Evolutionary conservation across 192 early-diverging fungal genomes (phyloP).

Genomic region (Backusella luteola): DNA sequence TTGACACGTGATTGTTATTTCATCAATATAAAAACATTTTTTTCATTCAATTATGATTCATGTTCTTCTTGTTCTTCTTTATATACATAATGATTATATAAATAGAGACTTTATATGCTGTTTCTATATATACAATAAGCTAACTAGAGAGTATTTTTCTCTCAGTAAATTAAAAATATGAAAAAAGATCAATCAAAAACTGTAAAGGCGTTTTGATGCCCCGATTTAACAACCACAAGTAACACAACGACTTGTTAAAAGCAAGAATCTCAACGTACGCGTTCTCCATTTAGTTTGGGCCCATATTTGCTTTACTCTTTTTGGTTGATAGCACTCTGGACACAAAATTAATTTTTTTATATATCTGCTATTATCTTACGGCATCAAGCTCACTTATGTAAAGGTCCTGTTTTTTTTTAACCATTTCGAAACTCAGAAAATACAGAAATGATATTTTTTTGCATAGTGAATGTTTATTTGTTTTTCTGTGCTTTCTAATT

Average conservation of each 20-base stretch:
- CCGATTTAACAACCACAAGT: constrained; percentile 1
- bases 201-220: neutral
- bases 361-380: neutral
- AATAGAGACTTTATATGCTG: neutral
- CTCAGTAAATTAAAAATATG: neutral
- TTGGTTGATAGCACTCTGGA: neutral
- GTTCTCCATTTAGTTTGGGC: neutral
- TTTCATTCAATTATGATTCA: neutral
- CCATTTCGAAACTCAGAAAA: neutral
- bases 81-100: neutral
- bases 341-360: neutral
- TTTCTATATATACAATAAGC: neutral
- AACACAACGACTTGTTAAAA: neutral
- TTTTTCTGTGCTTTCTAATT: neutral
- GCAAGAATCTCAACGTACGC: neutral
- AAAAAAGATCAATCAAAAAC: neutral
- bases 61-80: neutral
- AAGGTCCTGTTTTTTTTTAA: neutral
- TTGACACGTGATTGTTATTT: constrained; percentile 2
- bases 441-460: neutral
- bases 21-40: neutral
- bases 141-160: neutral
- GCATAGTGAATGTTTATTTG: neutral
- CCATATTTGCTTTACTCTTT: neutral
- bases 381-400: neutral